These are phyloP conservation scores for Mycena rosella DNA, from an alignment of 768 basidiomycete genomes.

Conservation along the genomic window DNA sequence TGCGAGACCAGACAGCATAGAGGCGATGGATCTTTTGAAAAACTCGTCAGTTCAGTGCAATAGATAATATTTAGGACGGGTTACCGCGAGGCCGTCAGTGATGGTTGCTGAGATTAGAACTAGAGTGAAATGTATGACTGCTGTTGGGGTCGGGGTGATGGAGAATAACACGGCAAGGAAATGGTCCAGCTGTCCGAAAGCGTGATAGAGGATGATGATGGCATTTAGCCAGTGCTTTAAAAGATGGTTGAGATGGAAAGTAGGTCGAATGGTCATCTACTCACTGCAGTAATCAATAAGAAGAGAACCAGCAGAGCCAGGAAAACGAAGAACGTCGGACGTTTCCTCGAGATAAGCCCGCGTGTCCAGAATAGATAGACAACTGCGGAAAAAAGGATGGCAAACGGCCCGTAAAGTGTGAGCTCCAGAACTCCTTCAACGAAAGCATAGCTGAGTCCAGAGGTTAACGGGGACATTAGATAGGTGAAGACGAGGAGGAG, in stretches of 20 bases:
- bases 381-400: constrained; percentile 9
- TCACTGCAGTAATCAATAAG: constrained; percentile 14
- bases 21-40: not conserved
- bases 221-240: not conserved
- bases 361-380: constrained; percentile 13
- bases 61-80: too few relatives aligned
- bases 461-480: too few relatives aligned
- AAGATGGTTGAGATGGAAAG: not conserved
- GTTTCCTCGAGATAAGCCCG: constrained; percentile 7
- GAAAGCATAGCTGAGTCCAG: too few relatives aligned
- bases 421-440: constrained; percentile 14
- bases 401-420: constrained; percentile 17
- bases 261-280: not conserved
- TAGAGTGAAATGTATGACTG: not conserved
- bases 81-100: not conserved
- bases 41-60: not conserved
- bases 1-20: not conserved
- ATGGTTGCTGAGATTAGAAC: constrained; percentile 4
- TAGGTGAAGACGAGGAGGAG: too few relatives aligned
- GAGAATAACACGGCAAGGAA: not conserved
- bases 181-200: not conserved
- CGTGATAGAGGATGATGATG: not conserved
- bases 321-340: constrained; percentile 13
- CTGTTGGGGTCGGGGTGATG: not conserved
- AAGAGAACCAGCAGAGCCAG: constrained; percentile 18